Percentiles rank a stretch among this genome's conserved stretches.
Evolutionary conservation across 1,139 yeast species (phyloP).

Genomic region (Yamadazyma aaseri): DNA sequence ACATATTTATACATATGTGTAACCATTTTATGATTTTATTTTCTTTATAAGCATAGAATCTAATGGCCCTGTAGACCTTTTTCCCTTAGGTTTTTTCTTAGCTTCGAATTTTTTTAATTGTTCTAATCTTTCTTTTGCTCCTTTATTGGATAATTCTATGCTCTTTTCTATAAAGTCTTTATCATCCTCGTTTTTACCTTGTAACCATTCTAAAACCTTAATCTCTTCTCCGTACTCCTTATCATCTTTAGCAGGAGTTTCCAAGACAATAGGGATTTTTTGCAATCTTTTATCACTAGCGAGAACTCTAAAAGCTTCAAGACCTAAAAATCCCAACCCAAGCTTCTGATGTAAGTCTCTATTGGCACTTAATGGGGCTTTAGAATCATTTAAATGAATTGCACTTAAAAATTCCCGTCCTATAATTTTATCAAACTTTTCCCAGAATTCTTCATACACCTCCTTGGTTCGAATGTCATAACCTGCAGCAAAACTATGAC

Average conservation of each 20-base stretch:
- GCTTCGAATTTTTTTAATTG: conserved; percentile 43
- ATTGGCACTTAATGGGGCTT: conserved; percentile 88
- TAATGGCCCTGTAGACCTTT: conserved; percentile 21
- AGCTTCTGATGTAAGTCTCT: conserved; percentile 88
- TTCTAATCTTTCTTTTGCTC: conserved; percentile 57
- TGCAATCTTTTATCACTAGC: conserved; percentile 66
- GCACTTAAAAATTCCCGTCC: conserved; percentile 78
- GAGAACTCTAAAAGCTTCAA: conserved; percentile 75
- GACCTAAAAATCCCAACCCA: conserved; percentile 86
- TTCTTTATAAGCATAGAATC: conserved; percentile 12
- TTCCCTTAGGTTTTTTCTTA: conserved; percentile 23
- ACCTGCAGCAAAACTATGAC: conserved; percentile 96
- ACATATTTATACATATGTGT: no score
- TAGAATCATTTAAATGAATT: conserved; percentile 89
- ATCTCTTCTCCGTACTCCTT: conserved; percentile 78
- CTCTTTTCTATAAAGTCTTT: conserved; percentile 51
- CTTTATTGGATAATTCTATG: conserved; percentile 50
- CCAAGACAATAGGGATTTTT: conserved; percentile 78
- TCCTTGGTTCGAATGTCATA: conserved; percentile 69
- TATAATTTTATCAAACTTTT: conserved; percentile 63
- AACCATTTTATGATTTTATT: conserved; percentile 1
- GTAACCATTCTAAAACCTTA: conserved; percentile 68
- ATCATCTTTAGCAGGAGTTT: conserved; percentile 75
- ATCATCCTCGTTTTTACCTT: conserved; percentile 54
- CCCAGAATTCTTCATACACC: conserved; percentile 66